phyloP scores from a whole-genome alignment of 139 green algal genomes.

The Bryopsis sp. region DNA sequence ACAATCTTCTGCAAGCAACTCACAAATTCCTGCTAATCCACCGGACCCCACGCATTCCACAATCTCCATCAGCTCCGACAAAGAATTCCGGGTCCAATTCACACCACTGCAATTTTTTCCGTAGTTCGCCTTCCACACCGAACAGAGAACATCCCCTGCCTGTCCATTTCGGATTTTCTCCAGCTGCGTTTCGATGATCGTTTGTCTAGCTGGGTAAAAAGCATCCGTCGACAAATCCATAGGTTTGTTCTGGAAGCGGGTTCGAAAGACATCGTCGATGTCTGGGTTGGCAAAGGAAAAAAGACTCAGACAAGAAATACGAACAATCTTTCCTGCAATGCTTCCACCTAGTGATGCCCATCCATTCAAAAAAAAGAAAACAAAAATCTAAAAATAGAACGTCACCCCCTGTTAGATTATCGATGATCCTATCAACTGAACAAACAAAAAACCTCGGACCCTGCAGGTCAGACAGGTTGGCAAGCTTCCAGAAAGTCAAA shows the following conservation, averaged over 20 bases:
- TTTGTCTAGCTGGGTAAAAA: constrained; percentile 57
- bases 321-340: too few species aligned
- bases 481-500: too few species aligned
- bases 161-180: constrained; percentile 24
- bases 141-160: constrained; percentile 26
- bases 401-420: too few species aligned
- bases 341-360: too few species aligned
- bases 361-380: too few species aligned
- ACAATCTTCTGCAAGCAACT: constrained; percentile 66
- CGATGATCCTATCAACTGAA: too few species aligned
- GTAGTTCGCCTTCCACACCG: constrained; percentile 36
- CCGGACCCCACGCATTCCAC: constrained; percentile 53
- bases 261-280: constrained; percentile 19
- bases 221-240: constrained; percentile 65
- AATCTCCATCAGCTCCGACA: constrained; percentile 58
- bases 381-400: too few species aligned
- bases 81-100: constrained; percentile 53
- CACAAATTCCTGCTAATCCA: constrained; percentile 58
- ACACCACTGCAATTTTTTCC: constrained; percentile 49
- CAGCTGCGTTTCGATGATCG: constrained; percentile 45
- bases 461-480: too few species aligned
- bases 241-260: constrained; percentile 65
- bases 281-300: constrained; percentile 4
- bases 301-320: not conserved
- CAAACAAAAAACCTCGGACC: too few species aligned